Percentiles rank a stretch among this genome's conserved stretches.
Conservation (phyloP, 768 basidiomycete genomes). For the Boletellus emodensis region DNA sequence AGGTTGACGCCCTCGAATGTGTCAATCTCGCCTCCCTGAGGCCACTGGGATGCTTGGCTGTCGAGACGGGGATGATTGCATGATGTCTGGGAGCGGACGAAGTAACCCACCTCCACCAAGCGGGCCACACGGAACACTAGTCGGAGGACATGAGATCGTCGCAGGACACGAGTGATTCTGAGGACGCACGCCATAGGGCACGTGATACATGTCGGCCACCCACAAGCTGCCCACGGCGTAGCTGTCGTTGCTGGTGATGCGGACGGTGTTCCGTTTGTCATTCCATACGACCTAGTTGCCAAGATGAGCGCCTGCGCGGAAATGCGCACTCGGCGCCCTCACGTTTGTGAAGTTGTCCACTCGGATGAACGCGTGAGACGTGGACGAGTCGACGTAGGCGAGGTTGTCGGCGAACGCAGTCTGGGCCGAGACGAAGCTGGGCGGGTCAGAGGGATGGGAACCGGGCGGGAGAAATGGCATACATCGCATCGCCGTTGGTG, state of each 20-base stretch:
- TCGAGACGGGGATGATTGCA: neutral
- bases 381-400: conserved; percentile 56
- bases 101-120: conserved; percentile 43
- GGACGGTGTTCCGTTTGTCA: conserved; percentile 63
- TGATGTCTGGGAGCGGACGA: neutral
- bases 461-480: conserved; percentile 4
- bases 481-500: conserved; percentile 63
- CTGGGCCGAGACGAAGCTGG: conserved; percentile 45
- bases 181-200: conserved; percentile 55
- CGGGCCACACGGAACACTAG: conserved; percentile 72
- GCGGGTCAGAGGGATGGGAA: conserved; percentile 2
- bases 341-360: conserved; percentile 68
- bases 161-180: neutral
- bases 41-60: conserved; percentile 57
- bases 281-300: conserved; percentile 32
- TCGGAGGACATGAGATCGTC: neutral
- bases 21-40: conserved; percentile 69
- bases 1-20: conserved; percentile 80
- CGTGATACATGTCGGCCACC: conserved; percentile 61
- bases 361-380: conserved; percentile 71
- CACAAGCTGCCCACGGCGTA: conserved; percentile 60
- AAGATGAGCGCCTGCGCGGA: neutral
- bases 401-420: conserved; percentile 47
- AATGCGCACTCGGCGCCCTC: conserved; percentile 5
- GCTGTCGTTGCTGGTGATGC: conserved; percentile 54